Base-by-base conservation (phyloP, 164 flowering plant species). In the Malania oleifera region DNA sequence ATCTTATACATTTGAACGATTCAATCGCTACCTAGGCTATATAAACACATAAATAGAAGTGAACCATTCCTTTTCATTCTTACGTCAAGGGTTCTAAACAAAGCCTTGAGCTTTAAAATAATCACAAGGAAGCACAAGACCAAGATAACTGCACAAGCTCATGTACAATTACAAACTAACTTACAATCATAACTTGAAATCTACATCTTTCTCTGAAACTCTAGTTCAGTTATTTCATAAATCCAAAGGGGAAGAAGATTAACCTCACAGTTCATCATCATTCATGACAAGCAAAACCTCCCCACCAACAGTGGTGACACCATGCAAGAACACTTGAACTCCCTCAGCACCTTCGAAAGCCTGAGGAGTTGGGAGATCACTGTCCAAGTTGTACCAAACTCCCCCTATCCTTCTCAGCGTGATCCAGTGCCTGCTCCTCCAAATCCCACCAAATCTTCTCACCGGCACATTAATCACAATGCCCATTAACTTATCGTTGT, bases 341-440 rank as follows among this genome's bases (percentile, higher is more conserved):
- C 82, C 82, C 41, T 78, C 81, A 0, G 65, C 48, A 57, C 71
- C 70, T 64, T 66, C 67, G 61, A 88, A 86, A 6, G 73, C 18
- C 13, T 28, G 64, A 18, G 96, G 96, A 48, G 71, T 51, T 40
- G 19, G 31, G 55, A 93, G 72, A 80, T 93, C 96, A 77, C 97
- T 90, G 68, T 93, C 99, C 80, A 93, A 85, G 68, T 90, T 88
- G 73, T 86, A 88, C 96, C 97, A 93, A 69, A 82, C 70, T 39
- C 82, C 84, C 5, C 61, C 76, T 34, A 90, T 71, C 72, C 68
- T 82, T 56, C 84, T 79, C 75, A 93, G 12, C 22, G 91, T 54
- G 60, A 85, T 65, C 96, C 97, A 93, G 63, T 93, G 97, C 74
- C 97, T 74, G 65, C 89, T 51, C 67, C 63, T 86, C 96, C 95